These are phyloP conservation scores for Populus davidiana DNA, from an alignment of 345 rosid species.

Conservation along the genomic window DNA sequence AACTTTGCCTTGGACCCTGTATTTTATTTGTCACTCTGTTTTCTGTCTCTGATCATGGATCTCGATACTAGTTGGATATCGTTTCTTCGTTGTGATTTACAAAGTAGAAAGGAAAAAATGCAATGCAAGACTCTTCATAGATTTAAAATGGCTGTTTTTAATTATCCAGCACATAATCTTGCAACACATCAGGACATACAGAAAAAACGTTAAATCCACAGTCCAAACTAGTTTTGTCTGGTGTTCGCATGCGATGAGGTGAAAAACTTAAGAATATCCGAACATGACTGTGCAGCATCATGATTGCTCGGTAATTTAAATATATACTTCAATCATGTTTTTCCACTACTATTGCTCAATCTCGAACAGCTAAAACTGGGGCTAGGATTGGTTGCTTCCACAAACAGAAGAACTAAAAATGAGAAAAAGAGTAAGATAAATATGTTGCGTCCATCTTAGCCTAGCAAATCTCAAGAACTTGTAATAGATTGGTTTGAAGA, in stretches of 20 bases:
- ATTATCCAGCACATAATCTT: too few relatives aligned
- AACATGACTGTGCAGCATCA: background rate
- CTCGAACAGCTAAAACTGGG: conserved; percentile 20
- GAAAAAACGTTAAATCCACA: too few relatives aligned
- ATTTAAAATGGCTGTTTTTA: background rate
- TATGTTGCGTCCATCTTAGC: conserved; percentile 17
- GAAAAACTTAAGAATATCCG: background rate
- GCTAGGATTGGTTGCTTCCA: conserved; percentile 16
- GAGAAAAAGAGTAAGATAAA: background rate
- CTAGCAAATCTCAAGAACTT: conserved; percentile 32
- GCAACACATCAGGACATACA: too few relatives aligned
- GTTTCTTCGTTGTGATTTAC: background rate
- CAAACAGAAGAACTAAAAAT: conserved; percentile 26
- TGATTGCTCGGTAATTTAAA: conserved; percentile 3
- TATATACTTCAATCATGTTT: conserved; percentile 19
- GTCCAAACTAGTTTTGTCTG: too few relatives aligned
- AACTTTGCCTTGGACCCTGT: background rate
- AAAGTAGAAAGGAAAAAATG: background rate
- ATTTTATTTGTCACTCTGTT: background rate
- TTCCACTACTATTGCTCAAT: conserved; percentile 14
- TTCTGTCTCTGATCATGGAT: conserved; percentile 4
- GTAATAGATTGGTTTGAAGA: conserved; percentile 31
- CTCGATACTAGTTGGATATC: background rate
- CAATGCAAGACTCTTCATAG: background rate
- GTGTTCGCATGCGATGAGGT: background rate